Evolutionary conservation across 2,329 filamentous ascomycete species (phyloP), one percentile per base, ranked within the genome.

Genomic region (Hymenoscyphus repandus): DNA sequence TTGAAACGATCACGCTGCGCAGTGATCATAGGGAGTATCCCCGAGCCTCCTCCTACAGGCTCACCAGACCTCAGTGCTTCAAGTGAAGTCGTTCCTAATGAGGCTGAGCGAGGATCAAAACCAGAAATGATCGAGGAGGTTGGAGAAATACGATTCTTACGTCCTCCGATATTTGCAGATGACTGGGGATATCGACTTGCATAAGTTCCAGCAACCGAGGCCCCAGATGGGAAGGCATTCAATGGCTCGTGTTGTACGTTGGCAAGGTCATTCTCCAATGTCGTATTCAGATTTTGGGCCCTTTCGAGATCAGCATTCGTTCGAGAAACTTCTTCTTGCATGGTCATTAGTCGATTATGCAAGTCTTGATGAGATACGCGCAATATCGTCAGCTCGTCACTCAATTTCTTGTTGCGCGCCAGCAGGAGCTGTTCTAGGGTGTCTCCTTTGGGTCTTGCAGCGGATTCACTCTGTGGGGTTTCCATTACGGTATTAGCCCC

Each of bases 111-210:
- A 18, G 87, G 84, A 63, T 95, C 88, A 65, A 96, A 90, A n/a
- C 93, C 93, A 53, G 91, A 96, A 62, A 99, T 97, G 62, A 99
- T 97, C 17, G 92, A 97, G 3, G 92, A 97, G 1, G 93, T 97
- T 0, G 93, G 95, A 2, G 93, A 97, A 13, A 86, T 80, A 37
- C 85, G 80, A 30, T 86, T 82, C 62, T 83, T 81, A 44, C 87
- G 79, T 15, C 57, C 58, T 36, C 54, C 57, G 7, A 62, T 59
- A 36, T 74, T 75, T 11, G 75, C 69, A 1, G 87, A 83, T 2
- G 87, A 83, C 59, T 82, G 83, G 2, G 87, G 85, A 63, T 90
- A 88, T 44, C 87, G 82, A 18, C 87, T 92, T 46, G 84, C 81
- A 67, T 96, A 95, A 2, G 92, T 97, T 37, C 91, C 92, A 2